Base-by-base conservation (phyloP, 495 filamentous ascomycete genomes). In the Lindgomyces ingoldianus region DNA sequence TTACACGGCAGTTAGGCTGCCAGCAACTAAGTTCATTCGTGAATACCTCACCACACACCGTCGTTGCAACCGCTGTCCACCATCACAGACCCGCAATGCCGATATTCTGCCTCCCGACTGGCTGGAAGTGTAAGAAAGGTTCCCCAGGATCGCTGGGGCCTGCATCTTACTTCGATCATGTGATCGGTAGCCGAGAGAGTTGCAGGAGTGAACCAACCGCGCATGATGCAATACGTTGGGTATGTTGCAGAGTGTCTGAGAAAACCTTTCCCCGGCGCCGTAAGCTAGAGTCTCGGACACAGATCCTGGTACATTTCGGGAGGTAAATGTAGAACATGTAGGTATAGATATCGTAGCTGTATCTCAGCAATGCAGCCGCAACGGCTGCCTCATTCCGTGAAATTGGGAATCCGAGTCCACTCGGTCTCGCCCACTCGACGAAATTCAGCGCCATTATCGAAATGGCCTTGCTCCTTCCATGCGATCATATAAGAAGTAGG, bases 371-470 rank as follows among this genome's bases (percentile, higher is more conserved):
- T 4, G 8, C 8, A 8, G 44, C 8, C 4, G 6, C 21, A 47
- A 8, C 6, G 44, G n/a, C 21, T 26, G 41, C 19, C 24, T 63
- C 52, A 66, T 8, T 60, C 60, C 33, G 14, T 39, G 33, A 92
- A 93, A 57, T 78, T 79, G 18, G 82, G 83, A 14, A 81, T 64
- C 42, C 80, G 76, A 42, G 74, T 85, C 92, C 92, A 96, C 9
- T 71, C 75, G 1, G 68, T 78, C 27, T 84, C 81, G 12, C 84
- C 87, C 4, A 78, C 83, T 44, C 75, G 80, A 55, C 88, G 80
- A 71, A 98, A 98, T 73, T 98, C 93, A 24, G 96, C 90, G 0
- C 91, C 93, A 67, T 96, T 90, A 1, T 87, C 91, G 77, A 98
- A 98, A 68, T 96, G 98, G 4, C 95, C 95, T 11, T 91, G 91